These are phyloP conservation scores for Daedaleopsis nitida DNA, from an alignment of 768 basidiomycete genomes.

Conservation along the genomic window DNA sequence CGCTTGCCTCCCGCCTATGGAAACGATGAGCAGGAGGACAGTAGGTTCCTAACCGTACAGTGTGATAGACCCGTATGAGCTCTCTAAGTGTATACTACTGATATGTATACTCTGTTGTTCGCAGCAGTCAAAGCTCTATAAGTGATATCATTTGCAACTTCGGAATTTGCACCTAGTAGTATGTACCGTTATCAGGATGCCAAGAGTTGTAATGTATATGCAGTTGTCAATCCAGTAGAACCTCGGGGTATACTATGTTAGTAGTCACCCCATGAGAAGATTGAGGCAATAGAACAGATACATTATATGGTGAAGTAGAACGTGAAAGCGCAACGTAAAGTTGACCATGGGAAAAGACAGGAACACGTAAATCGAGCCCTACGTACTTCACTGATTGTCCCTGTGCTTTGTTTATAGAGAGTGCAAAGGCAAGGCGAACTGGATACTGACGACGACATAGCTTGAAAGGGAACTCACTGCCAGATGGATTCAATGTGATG, in stretches of 20 bases:
- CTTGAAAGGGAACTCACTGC: slow-evolving; percentile 27
- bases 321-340: slow-evolving; percentile 47
- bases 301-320: slow-evolving; percentile 30
- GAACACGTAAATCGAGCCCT: slow-evolving; percentile 39
- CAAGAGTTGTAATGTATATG: too few relatives aligned
- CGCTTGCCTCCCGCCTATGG: too few relatives aligned
- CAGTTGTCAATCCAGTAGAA: too few relatives aligned
- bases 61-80: too few relatives aligned
- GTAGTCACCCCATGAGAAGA: background rate
- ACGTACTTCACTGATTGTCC: slow-evolving; percentile 47
- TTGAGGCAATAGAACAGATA: slow-evolving; percentile 30
- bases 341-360: slow-evolving; percentile 47
- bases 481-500: slow-evolving; percentile 31
- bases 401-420: slow-evolving; percentile 39
- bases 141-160: too few relatives aligned
- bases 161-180: too few relatives aligned
- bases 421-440: slow-evolving; percentile 41
- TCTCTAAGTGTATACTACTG: too few relatives aligned
- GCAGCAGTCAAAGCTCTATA: too few relatives aligned
- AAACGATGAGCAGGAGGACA: too few relatives aligned
- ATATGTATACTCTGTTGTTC: too few relatives aligned
- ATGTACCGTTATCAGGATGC: too few relatives aligned
- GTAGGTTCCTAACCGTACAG: too few relatives aligned
- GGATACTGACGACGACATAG: slow-evolving; percentile 48
- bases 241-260: slow-evolving; percentile 8